Base-by-base conservation (phyloP, 495 filamentous ascomycete species). In the Poronia punctata region DNA sequence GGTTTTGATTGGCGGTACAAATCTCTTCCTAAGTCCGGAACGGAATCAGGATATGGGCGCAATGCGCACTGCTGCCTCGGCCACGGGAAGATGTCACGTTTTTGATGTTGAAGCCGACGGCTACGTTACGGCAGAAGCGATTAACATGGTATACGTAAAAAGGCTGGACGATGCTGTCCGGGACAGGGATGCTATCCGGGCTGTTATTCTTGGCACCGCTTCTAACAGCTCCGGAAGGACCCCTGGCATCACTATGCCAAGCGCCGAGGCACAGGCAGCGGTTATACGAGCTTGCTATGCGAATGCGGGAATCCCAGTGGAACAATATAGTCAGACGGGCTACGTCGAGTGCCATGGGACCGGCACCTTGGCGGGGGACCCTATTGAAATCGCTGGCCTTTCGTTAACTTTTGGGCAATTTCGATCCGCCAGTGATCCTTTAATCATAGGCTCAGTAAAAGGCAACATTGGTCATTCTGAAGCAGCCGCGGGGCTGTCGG, bases 181-280 rank as follows among this genome's bases (percentile, higher is more conserved):
- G 6, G 66, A 71, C 36, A 52, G 58, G 1, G 61, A 77, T 35
- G 66, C 67, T 0, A 67, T 78, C 18, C 59, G 73, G 15, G 66
- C 62, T 5, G 55, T 79, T 2, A 67, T 81, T 29, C 63, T 68
- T 5, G 62, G 54, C 0, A 61, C 65, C 5, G 61, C 54, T 0
- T 46, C 63, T 16, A 75, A 76, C 54, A 57, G 68, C 19, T 70
- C 73, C 43, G 54, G 54, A 1, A 19, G 41, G 0, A 19, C 63
- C 6, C 49, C 63, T 4, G 71, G 72, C 1, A 78, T 82, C 31
- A 76, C 72, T 1, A 61, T 72, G 43, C 80, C 80, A 0, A 75
- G 59, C 42, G 50, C 57, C 9, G 51, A 60, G 12, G 74, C 77
- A 0, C 80, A 84, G 49, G 71, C 68, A 5, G 45, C 46, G 0